Base-by-base conservation (phyloP, 2,329 filamentous ascomycete genomes). In the Pseudogymnoascus sp. region DNA sequence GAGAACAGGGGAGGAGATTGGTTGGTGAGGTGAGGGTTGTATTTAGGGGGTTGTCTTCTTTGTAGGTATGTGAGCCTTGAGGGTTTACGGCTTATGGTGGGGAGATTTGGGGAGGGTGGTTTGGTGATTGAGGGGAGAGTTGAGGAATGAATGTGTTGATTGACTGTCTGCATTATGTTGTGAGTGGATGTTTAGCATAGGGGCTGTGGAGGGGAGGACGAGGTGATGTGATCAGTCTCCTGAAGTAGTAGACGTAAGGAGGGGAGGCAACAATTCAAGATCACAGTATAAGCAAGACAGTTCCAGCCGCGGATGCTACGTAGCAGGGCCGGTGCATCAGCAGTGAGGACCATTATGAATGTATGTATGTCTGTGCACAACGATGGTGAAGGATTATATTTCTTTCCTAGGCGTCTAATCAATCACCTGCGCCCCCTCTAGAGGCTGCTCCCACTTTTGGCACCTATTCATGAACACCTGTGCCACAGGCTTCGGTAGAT, bases 371-470 rank as follows among this genome's bases (percentile, higher is more conserved):
- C 2, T 22, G 8, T 22, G 18, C 39, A 47, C 12, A 47, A 47
- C 12, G 2, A 47, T 22, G 14, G 4, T n/a, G 20, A n/a, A 47
- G n/a, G 2, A 12, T n/a, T 28, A n/a, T n/a, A n/a, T 47, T 47
- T 14, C 12, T n/a, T 41, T 12, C 39, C 18, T 41, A 14, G 3
- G 5, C 16, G 18, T 41, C 41, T 47, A n/a, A 28, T 47, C 41
- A n/a, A 25, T 3, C 12, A 3, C 7, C 6, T 14, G 4, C 12
- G 14, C 41, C 12, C 61, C 59, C 28, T 61, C 43, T 8, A 43
- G 35, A 7, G 60, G 60, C 16, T 37, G 37, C 50, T 64, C 63
- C 63, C 63, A 64, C 14, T 58, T 50, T 50, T 58, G 58, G 11
- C 59, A 30, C 25, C 60, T 47, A 20, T 32, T 59, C 63, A 60